Evolutionary conservation across 2,329 filamentous ascomycete species (phyloP).

Genomic region (Plenodomus biglobosus): DNA sequence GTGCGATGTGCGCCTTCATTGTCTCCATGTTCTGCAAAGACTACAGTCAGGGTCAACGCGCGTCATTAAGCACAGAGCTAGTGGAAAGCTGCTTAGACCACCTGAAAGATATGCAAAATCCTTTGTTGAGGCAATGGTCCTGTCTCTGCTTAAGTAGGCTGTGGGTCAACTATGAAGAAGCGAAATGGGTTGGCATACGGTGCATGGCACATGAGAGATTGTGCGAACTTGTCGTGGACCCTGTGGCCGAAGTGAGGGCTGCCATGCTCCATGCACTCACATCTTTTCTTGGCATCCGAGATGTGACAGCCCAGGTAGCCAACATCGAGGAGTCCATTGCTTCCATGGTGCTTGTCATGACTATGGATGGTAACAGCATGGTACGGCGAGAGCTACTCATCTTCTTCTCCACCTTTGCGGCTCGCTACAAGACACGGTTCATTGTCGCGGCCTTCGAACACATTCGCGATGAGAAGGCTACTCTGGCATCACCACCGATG

Average conservation of each 20-base stretch:
- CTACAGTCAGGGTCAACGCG: conserved; percentile 86
- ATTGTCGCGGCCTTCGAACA: conserved; percentile 91
- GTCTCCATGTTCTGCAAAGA: conserved; percentile 95
- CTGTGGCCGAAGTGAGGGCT: conserved; percentile 87
- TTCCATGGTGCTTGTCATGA: conserved; percentile 85
- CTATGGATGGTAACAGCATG: conserved; percentile 89
- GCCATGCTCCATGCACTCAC: conserved; percentile 93
- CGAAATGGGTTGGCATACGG: conserved; percentile 93
- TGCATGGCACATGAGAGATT: conserved; percentile 82
- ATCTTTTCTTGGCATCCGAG: conserved; percentile 89
- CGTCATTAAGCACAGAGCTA: conserved; percentile 87
- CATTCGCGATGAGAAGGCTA: conserved; percentile 71
- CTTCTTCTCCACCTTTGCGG: conserved; percentile 89
- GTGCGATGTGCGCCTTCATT: conserved; percentile 98
- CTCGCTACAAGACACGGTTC: conserved; percentile 89
- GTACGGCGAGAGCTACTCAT: conserved; percentile 91
- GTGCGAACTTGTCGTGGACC: conserved; percentile 77
- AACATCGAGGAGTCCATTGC: conserved; percentile 90
- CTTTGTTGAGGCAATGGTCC: conserved; percentile 89
- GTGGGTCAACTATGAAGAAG: conserved; percentile 87
- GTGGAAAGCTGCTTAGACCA: conserved; percentile 86
- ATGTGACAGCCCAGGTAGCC: conserved; percentile 86
- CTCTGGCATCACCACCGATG: conserved; percentile 12
- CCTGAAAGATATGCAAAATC: conserved; percentile 81
- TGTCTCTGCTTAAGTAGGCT: conserved; percentile 94